Evolutionary conservation across 371 early-diverging fungal species (phyloP), one percentile per base, ranked within the genome.

Genomic region (Funneliformis caledonium): DNA sequence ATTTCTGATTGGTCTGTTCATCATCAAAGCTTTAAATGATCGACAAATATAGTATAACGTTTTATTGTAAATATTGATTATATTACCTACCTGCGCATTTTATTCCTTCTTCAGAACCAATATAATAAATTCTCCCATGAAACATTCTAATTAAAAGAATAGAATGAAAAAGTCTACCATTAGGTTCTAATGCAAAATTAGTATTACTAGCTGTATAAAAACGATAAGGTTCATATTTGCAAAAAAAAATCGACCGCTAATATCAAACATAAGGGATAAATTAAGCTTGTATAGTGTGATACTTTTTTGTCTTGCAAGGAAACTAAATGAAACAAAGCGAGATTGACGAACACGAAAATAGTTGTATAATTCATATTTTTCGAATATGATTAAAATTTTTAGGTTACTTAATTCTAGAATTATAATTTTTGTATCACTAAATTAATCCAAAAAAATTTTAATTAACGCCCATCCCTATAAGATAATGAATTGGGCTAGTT

Each of bases 141-240:
- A 26, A 26, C 26, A 82, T 9, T 74, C 82, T 16, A 81, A 22
- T 89, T 86, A 78, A 94, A 93, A 70, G 91, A 89, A 83, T 94
- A 94, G 82, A 94, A 94, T 26, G 95, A 92, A 12, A 93, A 81
- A 0, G 94, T 94, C 22, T 86, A 82, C 82, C 88, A 94, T 19
- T 88, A 31, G 47, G 22, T 50, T n/a, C 47, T 2, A 16, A 9
- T 10, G 33, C 22, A 69, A 19, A n/a, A 1, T 69, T 16, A 16
- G 7, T n/a, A 16, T 69, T 19, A 16, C 16, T 43, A 19, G 16
- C 45, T 10, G 47, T 69, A 69, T n/a, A 43, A 45, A 19, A 69
- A 69, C 43, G 69, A 42, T 14, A 65, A 65, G 3, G 16, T 56
- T 19, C 19, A 56, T 56, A 56, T 56, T 37, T 31, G 33, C 7